Evolutionary conservation across 306 rosid genomes (phyloP).

Genomic region (Trifolium repens): DNA sequence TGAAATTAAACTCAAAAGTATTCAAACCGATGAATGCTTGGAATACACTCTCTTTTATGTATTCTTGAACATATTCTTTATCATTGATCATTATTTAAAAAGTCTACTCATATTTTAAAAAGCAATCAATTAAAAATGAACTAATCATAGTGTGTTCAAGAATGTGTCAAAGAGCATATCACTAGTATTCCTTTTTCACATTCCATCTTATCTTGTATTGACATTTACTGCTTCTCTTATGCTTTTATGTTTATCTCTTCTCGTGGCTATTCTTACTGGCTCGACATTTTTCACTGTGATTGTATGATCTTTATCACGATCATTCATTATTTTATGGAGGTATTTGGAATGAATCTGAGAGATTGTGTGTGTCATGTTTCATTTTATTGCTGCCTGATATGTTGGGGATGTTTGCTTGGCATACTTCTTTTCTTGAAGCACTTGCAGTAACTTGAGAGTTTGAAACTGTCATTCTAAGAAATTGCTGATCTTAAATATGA

Average conservation of each 20-base stretch:
- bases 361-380: constrained; percentile 5
- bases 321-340: constrained; percentile 10
- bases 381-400: constrained; percentile 15
- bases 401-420: constrained; percentile 20
- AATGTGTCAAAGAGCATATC: neutral
- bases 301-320: constrained; percentile 23
- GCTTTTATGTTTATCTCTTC: constrained; percentile 3
- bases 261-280: constrained; percentile 6
- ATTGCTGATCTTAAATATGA: constrained; percentile 20
- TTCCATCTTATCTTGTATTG: constrained; percentile 31
- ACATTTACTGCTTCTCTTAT: constrained; percentile 13
- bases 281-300: constrained; percentile 32
- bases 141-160: constrained; percentile 1
- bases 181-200: constrained; percentile 8
- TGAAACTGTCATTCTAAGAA: neutral
- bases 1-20: constrained; percentile 12
- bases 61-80: constrained; percentile 11
- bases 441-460: constrained; percentile 19
- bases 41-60: neutral
- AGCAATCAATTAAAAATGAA: neutral
- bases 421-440: constrained; percentile 28
- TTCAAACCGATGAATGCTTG: constrained; percentile 6
- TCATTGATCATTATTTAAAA: neutral
- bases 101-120: neutral
- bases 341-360: constrained; percentile 33